These are phyloP conservation scores for Chlamydomonas sp. DNA, from an alignment of 139 green algal species.

Conservation along the genomic window DNA sequence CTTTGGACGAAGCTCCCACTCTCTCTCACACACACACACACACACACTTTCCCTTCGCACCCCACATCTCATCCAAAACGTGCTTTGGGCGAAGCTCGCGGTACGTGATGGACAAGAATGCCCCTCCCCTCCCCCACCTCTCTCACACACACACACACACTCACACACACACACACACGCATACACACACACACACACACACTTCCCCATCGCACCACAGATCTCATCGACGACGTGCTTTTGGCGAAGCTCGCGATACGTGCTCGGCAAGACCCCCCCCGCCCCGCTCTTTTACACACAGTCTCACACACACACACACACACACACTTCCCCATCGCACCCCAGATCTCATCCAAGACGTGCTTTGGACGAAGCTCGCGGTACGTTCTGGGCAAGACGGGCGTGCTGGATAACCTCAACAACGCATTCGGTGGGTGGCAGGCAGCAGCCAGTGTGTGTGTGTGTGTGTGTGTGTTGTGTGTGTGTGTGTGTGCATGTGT, in stretches of 20 bases:
- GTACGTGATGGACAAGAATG: not conserved
- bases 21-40: not conserved
- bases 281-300: no score
- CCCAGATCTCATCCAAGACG: not conserved
- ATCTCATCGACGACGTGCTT: no score
- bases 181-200: not conserved
- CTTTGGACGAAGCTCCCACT: not conserved
- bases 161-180: not conserved
- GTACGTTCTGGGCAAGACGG: not conserved
- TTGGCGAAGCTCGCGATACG: no score
- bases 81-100: not conserved
- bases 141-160: not conserved
- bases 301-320: not conserved
- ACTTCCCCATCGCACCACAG: not conserved
- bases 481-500: no score
- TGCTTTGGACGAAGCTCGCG: not conserved
- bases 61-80: not conserved
- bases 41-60: not conserved
- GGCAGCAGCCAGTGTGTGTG: no score
- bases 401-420: no score
- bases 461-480: no score
- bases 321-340: not conserved
- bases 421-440: no score
- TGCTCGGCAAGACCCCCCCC: no score
- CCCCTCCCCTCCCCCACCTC: not conserved